Conservation (phyloP, 176 grass and related monocot species). For the Raddia distichophylla region DNA sequence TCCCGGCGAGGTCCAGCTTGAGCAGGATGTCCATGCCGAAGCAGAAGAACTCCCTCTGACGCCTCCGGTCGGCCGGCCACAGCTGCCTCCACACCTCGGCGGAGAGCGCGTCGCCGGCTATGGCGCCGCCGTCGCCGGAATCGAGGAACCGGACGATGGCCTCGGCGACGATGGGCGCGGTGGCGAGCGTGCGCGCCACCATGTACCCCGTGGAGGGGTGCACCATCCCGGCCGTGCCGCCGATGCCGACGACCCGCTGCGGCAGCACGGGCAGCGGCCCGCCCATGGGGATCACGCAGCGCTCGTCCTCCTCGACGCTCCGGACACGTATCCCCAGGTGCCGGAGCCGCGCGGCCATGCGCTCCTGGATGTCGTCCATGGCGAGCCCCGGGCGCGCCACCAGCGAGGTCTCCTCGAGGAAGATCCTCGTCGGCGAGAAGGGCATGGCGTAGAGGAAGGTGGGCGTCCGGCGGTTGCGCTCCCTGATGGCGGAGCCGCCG, state of each 20-base stretch:
- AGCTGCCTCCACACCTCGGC: conserved; percentile 86
- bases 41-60: conserved; percentile 98
- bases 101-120: conserved; percentile 54
- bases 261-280: conserved; percentile 84
- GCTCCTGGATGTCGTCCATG: conserved; percentile 96
- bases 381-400: conserved; percentile 83
- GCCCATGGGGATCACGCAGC: conserved; percentile 92
- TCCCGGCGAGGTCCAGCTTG: conserved; percentile 87
- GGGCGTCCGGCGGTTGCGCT: conserved; percentile 67
- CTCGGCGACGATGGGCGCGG: conserved; percentile 79
- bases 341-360: conserved; percentile 80
- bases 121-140: conserved; percentile 16
- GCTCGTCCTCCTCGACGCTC: conserved; percentile 94
- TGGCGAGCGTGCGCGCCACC: conserved; percentile 90
- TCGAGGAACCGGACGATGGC: conserved; percentile 77
- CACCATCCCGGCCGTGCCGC: conserved; percentile 95
- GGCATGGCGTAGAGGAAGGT: conserved; percentile 99
- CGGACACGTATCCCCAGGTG: conserved; percentile 80
- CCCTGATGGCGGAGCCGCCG: conserved; percentile 51
- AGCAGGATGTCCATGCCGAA: conserved; percentile 98
- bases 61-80: conserved; percentile 71
- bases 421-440: conserved; percentile 81
- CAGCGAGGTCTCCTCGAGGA: conserved; percentile 94
- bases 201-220: conserved; percentile 98
- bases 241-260: conserved; percentile 92